Evolutionary conservation across 768 basidiomycete species (phyloP).

Genomic region (Collybia mongolica): DNA sequence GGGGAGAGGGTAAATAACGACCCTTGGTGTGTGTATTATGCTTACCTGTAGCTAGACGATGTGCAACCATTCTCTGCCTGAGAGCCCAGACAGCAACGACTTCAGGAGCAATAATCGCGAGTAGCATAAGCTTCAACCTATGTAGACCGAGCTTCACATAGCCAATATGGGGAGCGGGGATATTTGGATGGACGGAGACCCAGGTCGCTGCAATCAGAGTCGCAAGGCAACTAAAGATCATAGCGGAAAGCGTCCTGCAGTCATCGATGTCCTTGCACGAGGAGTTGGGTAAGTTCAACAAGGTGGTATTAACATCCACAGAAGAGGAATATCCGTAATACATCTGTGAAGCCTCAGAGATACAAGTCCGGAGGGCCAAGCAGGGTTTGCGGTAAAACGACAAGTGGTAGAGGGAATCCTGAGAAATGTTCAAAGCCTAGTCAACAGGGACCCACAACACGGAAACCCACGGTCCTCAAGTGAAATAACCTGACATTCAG

Average conservation of each 20-base stretch:
- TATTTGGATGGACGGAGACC: slow-evolving; percentile 22
- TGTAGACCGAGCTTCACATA: background rate
- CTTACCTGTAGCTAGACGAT: background rate
- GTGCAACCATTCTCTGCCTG: background rate
- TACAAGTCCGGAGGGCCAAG: too few relatives aligned
- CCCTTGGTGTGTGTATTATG: too few relatives aligned
- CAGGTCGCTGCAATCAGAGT: slow-evolving; percentile 23
- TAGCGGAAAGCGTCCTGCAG: slow-evolving; percentile 12
- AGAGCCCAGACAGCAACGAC: slow-evolving; percentile 14
- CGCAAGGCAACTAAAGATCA: slow-evolving; percentile 20
- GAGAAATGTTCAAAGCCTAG: too few relatives aligned
- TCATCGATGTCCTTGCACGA: background rate
- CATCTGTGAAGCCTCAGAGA: too few relatives aligned
- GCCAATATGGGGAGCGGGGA: slow-evolving; percentile 7
- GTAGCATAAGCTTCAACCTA: slow-evolving; percentile 2
- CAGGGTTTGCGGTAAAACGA: too few relatives aligned
- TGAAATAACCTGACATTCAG: too few relatives aligned
- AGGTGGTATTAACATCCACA: too few relatives aligned
- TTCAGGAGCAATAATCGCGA: slow-evolving; percentile 21
- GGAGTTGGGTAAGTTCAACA: background rate
- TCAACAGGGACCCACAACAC: too few relatives aligned
- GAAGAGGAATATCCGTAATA: too few relatives aligned
- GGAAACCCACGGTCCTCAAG: too few relatives aligned
- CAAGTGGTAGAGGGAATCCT: too few relatives aligned
- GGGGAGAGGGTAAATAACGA: background rate